Evolutionary conservation across 352 stramenopile genomes (phyloP).

Genomic region (Phytophthora brassicae): DNA sequence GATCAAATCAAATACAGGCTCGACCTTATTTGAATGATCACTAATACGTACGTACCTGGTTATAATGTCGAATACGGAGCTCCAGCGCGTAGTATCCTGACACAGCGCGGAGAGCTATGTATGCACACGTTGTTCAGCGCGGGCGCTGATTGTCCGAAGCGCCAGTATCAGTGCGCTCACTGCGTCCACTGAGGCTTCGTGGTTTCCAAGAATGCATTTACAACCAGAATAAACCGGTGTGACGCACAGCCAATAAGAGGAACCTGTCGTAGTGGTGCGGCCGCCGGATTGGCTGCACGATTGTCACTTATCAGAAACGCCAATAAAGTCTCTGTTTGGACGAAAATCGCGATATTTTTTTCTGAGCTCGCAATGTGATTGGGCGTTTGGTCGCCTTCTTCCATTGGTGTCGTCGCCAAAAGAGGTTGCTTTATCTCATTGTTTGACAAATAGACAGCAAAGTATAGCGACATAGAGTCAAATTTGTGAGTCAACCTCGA

Average conservation of each 20-base stretch:
- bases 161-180: neutral
- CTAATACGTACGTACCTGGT: too few species aligned
- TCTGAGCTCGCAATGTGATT: neutral
- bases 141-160: neutral
- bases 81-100: too few species aligned
- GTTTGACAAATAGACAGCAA: too few species aligned
- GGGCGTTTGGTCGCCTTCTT: too few species aligned
- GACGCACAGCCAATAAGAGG: conserved; percentile 10
- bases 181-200: neutral
- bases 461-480: too few species aligned
- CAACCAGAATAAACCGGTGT: conserved; percentile 3
- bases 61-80: too few species aligned
- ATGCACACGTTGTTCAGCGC: neutral
- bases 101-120: neutral
- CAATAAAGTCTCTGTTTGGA: neutral
- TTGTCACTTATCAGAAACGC: too few species aligned
- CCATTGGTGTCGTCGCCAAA: too few species aligned
- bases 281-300: neutral
- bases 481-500: too few species aligned
- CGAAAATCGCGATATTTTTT: neutral
- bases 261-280: neutral
- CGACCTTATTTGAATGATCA: conserved; percentile 3
- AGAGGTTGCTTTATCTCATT: too few species aligned
- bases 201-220: neutral
- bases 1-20: conserved; percentile 6